A percentile compares a stretch with the other conserved stretches of the same genome.
Evolutionary conservation across 371 early-diverging fungal genomes (phyloP).

Genomic region (Mucor plumbeus): DNA sequence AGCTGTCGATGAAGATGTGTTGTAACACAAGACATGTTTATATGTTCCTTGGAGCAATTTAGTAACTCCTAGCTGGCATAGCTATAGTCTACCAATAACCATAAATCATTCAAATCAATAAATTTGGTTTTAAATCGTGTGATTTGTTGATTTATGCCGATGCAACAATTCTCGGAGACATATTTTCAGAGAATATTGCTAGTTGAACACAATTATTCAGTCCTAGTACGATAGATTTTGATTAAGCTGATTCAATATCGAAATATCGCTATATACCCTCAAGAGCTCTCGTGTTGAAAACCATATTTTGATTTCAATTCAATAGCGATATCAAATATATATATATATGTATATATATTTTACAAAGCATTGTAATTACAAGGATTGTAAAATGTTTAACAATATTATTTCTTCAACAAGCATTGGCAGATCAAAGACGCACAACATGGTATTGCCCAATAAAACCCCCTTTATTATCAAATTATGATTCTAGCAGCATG

Average conservation of each 20-base stretch:
- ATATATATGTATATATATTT: too few species aligned
- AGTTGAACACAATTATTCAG: not conserved
- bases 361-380: not conserved
- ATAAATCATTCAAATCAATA: too few species aligned
- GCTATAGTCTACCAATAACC: too few species aligned
- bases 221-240: not conserved
- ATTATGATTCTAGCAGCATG: not conserved
- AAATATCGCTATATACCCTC: not conserved
- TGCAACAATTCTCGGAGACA: too few species aligned
- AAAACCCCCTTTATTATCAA: not conserved
- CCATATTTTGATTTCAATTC: not conserved
- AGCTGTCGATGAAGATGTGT: not conserved
- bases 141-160: too few species aligned
- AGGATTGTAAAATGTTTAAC: not conserved
- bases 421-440: not conserved
- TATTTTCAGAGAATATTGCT: too few species aligned
- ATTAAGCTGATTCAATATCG: not conserved
- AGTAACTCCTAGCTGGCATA: too few species aligned
- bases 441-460: not conserved
- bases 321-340: not conserved
- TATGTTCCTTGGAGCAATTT: too few species aligned
- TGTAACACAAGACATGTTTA: too few species aligned
- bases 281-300: not conserved
- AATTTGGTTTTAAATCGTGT: too few species aligned
- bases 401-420: not conserved